Base-by-base conservation (phyloP, 805 yeast species). In the Saccharomyces cerevisiae region DNA sequence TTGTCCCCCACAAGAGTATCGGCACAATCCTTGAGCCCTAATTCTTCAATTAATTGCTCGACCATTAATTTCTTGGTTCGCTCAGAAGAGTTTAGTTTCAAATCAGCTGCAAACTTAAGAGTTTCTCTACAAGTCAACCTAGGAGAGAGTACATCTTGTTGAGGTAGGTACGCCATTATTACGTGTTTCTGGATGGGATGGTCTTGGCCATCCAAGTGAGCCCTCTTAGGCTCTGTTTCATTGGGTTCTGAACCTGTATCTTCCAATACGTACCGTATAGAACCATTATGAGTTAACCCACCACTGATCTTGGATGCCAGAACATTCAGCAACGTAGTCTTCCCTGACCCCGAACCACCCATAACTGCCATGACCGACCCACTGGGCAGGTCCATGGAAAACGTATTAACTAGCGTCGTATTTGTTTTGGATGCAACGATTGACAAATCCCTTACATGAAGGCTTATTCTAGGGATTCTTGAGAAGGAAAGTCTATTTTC, bases 271-370 rank as follows among this genome's bases (percentile, higher is more conserved):
- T 66, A 70, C 10, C 73, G 64, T 14, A 81, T 69, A 26, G 68
- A 57, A 1, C 85, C 85, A 2, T 66, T 62, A 54, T 77, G 74
- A 1, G 54, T 57, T 57, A 82, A 67, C 9, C 74, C 74, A 30
- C 73, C 57, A 48, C 66, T 61, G 21, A 78, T 72, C 58, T 85
- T 68, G 48, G 80, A 77, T 0, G 89, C 82, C 49, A 85, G 66
- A 0, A 81, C 80, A 64, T 89, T 89, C 24, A 89, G 71, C 47
- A 89, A 66, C 0, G 96, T 87, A 0, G 96, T 89, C 63, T 89
- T 89, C 3, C 96, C 96, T 2, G 89, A 82, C 0, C 96, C 96
- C 0, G 91, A 85, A 0, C 96, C 92, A 2, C 96, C 96, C 73
- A 89, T 78, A 9, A 89, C 85, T 5, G 95, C 95, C 69, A 89